These are phyloP conservation scores for Kuraishia borneana DNA, from an alignment of 805 yeast genomes.

Conservation along the genomic window DNA sequence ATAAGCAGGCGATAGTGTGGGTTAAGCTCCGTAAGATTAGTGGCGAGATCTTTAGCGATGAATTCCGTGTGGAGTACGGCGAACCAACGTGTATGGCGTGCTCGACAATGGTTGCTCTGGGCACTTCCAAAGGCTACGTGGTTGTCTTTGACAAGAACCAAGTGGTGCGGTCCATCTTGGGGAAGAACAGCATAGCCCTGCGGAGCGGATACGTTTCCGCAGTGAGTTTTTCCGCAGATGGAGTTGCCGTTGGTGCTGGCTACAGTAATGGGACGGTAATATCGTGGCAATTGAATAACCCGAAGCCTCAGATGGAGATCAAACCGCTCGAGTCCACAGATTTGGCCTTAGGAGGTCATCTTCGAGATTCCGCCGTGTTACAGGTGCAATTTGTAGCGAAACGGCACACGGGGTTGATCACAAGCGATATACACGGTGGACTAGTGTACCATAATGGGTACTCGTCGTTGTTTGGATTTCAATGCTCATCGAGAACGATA, in stretches of 20 bases:
- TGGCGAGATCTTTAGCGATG: slow-evolving; percentile 8
- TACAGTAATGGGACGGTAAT: slow-evolving; percentile 50
- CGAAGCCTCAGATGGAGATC: slow-evolving; percentile 17
- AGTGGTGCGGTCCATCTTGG: slow-evolving; percentile 32
- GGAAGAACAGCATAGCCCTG: slow-evolving; percentile 15
- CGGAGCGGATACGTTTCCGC: slow-evolving; percentile 39
- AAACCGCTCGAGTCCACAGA: slow-evolving; percentile 17
- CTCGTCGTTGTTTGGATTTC: slow-evolving; percentile 42
- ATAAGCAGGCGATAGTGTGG: slow-evolving; percentile 14
- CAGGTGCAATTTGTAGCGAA: slow-evolving; percentile 37
- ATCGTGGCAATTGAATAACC: slow-evolving; percentile 50
- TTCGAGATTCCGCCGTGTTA: slow-evolving; percentile 23
- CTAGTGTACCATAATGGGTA: slow-evolving; percentile 55
- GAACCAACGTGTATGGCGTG: slow-evolving; percentile 34
- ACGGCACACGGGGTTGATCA: slow-evolving; percentile 43
- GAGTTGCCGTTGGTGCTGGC: slow-evolving; percentile 61
- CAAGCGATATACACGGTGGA: slow-evolving; percentile 45
- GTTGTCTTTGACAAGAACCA: slow-evolving; percentile 65
- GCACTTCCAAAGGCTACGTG: slow-evolving; percentile 58
- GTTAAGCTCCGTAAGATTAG: slow-evolving; percentile 15
- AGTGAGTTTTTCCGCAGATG: slow-evolving; percentile 56
- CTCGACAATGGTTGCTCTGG: slow-evolving; percentile 43
- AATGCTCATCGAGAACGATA: slow-evolving; percentile 25
- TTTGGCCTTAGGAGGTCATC: slow-evolving; percentile 21
- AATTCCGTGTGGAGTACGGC: slow-evolving; percentile 27